These are phyloP conservation scores for Astragalus glycyphyllos DNA, from an alignment of 306 rosid species.

Conservation along the genomic window DNA sequence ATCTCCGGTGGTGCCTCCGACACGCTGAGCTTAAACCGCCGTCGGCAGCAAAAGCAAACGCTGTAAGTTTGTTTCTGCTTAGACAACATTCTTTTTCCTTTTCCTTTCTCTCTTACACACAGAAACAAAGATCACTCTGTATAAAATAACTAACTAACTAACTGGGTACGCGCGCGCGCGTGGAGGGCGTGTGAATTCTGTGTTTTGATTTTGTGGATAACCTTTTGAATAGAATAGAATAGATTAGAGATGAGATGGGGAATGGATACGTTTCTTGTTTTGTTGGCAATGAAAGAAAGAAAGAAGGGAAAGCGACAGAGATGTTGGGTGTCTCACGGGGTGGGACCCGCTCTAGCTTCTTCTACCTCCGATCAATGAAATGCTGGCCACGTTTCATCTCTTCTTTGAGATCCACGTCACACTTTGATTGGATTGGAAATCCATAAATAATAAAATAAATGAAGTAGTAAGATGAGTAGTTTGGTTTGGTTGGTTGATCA, in stretches of 20 bases:
- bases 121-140: not conserved
- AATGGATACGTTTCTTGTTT: conserved; percentile 42
- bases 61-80: conserved; percentile 84
- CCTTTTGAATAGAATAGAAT: not conserved
- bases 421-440: not conserved
- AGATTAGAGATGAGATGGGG: not conserved
- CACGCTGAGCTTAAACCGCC: conserved; percentile 67
- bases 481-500: too few species aligned
- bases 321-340: not conserved
- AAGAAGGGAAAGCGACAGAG: not conserved
- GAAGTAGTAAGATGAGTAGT: too few species aligned
- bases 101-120: not conserved
- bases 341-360: conserved; percentile 4
- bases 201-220: not conserved
- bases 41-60: conserved; percentile 85
- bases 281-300: not conserved
- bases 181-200: not conserved
- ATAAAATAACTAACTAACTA: not conserved
- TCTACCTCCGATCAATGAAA: not conserved
- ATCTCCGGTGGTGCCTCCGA: conserved; percentile 76
- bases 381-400: not conserved
- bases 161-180: not conserved
- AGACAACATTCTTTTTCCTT: conserved; percentile 49
- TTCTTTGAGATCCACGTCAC: not conserved
- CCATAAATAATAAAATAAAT: too few species aligned